phyloP scores from a whole-genome alignment of 2,329 filamentous ascomycete genomes.

The Calonectria ilicicola region DNA sequence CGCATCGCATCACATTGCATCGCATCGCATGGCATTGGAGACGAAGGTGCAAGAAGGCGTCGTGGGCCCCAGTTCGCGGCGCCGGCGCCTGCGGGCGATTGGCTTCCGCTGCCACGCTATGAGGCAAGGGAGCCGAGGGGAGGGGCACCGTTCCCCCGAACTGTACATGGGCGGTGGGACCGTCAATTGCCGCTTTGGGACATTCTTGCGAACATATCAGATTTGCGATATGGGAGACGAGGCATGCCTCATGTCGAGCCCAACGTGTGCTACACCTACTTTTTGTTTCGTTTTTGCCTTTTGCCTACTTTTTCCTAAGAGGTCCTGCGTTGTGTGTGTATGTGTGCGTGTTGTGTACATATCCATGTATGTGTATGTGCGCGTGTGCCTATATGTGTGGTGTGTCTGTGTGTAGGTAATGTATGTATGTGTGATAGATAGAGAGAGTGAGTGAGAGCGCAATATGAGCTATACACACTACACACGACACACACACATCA shows the following conservation, averaged over 20 bases:
- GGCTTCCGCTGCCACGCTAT: slow-evolving; percentile 35
- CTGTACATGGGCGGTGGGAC: slow-evolving; percentile 28
- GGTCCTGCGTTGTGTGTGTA: not conserved
- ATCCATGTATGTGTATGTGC: not conserved
- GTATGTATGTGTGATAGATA: not conserved
- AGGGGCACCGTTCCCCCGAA: slow-evolving; percentile 29
- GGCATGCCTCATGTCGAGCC: slow-evolving; percentile 16
- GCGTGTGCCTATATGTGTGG: not conserved
- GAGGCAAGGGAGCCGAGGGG: slow-evolving; percentile 32
- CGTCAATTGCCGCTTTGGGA: slow-evolving; percentile 45
- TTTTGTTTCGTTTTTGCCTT: not conserved
- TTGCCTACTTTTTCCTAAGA: not conserved
- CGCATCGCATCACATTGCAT: slow-evolving; percentile 4
- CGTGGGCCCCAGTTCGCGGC: slow-evolving; percentile 26
- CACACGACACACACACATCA: too few relatives aligned
- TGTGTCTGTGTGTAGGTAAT: not conserved
- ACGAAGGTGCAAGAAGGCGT: not conserved
- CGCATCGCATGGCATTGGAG: slow-evolving; percentile 18
- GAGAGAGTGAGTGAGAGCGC: not conserved
- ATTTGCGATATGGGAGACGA: slow-evolving; percentile 23
- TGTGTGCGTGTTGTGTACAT: not conserved
- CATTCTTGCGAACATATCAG: slow-evolving; percentile 47
- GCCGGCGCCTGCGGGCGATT: slow-evolving; percentile 34
- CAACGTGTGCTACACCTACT: slow-evolving; percentile 10
- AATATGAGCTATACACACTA: not conserved